phyloP scores from a whole-genome alignment of 2,329 filamentous ascomycete species.

The Colletotrichum lentis region DNA sequence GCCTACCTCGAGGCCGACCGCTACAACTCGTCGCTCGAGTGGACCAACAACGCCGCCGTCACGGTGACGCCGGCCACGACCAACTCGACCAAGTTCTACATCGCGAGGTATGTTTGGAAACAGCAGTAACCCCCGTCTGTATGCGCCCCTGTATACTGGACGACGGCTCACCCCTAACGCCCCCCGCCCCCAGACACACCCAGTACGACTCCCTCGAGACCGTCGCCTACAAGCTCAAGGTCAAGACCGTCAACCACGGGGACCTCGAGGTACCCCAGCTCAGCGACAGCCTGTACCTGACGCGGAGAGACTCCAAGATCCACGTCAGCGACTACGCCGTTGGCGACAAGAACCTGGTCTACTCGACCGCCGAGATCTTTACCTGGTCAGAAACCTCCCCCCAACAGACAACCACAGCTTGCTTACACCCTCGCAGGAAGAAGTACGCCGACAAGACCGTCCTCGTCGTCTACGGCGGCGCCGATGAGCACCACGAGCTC shows the following conservation, averaged over 20 bases:
- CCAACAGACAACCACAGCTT: rapidly evolving
- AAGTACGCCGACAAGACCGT: constrained; percentile 65
- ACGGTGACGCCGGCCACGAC: constrained; percentile 67
- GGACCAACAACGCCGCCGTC: constrained; percentile 54
- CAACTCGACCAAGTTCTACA: constrained; percentile 64
- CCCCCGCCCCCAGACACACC: constrained; percentile 62
- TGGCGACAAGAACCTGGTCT: constrained; percentile 64
- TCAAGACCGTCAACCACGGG: constrained; percentile 61
- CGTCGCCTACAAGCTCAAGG: constrained; percentile 66
- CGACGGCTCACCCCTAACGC: not conserved
- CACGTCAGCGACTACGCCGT: constrained; percentile 71
- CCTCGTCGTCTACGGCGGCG: constrained; percentile 67
- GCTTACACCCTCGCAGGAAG: constrained; percentile 50
- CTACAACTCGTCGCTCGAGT: constrained; percentile 41
- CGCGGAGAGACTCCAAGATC: constrained; percentile 68
- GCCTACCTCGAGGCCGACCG: constrained; percentile 68
- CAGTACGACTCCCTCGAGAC: constrained; percentile 65
- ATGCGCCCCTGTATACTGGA: no score
- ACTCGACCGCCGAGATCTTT: constrained; percentile 72
- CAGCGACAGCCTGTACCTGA: constrained; percentile 61
- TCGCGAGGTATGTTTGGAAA: constrained; percentile 42
- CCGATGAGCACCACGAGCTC: constrained; percentile 67
- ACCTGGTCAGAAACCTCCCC: constrained; percentile 53
- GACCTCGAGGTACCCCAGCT: constrained; percentile 64
- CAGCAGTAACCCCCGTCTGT: no score